Base-by-base conservation (phyloP, 2,329 filamentous ascomycete species). In the Scedosporium aurantiacum region DNA sequence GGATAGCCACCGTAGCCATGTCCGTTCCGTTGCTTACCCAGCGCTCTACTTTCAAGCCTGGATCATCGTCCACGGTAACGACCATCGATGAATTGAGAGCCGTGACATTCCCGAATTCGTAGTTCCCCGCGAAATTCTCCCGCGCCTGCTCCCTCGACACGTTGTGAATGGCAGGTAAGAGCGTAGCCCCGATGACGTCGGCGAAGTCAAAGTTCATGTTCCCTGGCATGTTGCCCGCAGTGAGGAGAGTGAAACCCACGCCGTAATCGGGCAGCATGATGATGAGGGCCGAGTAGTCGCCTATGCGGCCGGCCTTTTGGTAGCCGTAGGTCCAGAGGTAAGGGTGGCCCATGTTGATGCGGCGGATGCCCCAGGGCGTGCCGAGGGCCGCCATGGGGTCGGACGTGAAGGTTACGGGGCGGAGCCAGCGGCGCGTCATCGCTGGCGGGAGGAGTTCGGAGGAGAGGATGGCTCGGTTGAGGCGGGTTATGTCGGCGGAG, bases 321-420 rank as follows among this genome's bases (percentile, higher is more conserved):
- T 43, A 62, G 27, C 27, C 61, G 16, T 32, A 54, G 18, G 47
- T 62, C 61, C 61, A 62, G 28, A 50, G 57, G 61, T 62, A 62
- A n/a, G 56, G 56, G 54, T 58, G 54, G 56, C 61, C 61, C 59
- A 60, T 60, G 61, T 59, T 55, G 56, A 62, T 59, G 50, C 59
- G 59, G 47, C 66, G 41, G 60, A 78, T 77, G 65, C 77, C 75
- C 75, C 75, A 78, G 2, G 75, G 74, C n/a, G 70, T 69, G 32
- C 75, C 75, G 52, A 77, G 66, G 16, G 68, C 68, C 45, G 71
- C 66, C n/a, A 67, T 68, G 41, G 66, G 63, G 8, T 66, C 67
- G 8, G 68, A 71, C 4, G 73, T 75, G 64, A 67, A 68, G 16
- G 68, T 67, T 28, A 66, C 65, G 12, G 71, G 75, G 63, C 75